Evolutionary conservation across 2,329 filamentous ascomycete genomes (phyloP).

Genomic region (Aureobasidium sp.): DNA sequence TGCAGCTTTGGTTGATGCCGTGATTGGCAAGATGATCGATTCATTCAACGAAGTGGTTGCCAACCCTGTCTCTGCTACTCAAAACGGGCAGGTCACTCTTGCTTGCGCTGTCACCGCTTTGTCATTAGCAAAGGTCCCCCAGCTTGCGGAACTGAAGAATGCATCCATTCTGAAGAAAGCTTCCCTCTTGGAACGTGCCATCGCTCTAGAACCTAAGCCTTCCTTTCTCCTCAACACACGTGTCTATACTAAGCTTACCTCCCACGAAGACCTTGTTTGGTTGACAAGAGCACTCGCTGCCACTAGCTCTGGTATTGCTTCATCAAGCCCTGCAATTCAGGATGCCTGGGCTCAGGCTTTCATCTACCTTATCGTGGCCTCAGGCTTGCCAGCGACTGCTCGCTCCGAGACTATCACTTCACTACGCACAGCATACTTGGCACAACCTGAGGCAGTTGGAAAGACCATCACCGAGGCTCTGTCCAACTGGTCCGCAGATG

Average conservation of each 20-base stretch:
- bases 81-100: conserved; percentile 72
- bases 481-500: conserved; percentile 67
- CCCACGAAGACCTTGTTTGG: conserved; percentile 72
- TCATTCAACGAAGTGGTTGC: conserved; percentile 68
- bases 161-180: conserved; percentile 52
- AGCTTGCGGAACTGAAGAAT: conserved; percentile 48
- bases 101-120: conserved; percentile 67
- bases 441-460: conserved; percentile 50
- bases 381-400: conserved; percentile 50
- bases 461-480: conserved; percentile 60
- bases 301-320: conserved; percentile 15
- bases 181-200: conserved; percentile 54
- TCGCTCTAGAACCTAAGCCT: conserved; percentile 67
- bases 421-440: conserved; percentile 57
- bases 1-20: conserved; percentile 39
- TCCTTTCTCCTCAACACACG: conserved; percentile 80
- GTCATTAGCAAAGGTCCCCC: conserved; percentile 43
- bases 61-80: conserved; percentile 70
- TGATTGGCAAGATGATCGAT: conserved; percentile 51
- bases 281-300: conserved; percentile 58
- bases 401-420: conserved; percentile 54
- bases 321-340: conserved; percentile 35
- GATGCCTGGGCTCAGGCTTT: conserved; percentile 75
- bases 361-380: conserved; percentile 66
- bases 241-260: conserved; percentile 70